A percentile compares a stretch with the other conserved stretches of the same genome.
These are phyloP conservation scores for Leucocoprinus leucothites DNA, from an alignment of 768 basidiomycete genomes.

Conservation along the genomic window DNA sequence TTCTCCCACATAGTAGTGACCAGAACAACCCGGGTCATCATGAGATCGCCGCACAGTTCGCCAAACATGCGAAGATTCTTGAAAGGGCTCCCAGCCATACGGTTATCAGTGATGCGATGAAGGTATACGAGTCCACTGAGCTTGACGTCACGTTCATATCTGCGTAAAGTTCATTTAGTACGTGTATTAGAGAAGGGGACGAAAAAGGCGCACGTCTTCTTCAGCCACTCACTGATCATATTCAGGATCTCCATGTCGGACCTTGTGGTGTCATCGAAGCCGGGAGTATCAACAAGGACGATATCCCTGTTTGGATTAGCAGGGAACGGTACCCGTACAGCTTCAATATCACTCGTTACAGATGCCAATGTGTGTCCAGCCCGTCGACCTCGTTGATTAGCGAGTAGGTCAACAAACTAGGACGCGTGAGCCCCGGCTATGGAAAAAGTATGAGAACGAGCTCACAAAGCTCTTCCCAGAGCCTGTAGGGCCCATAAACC, in stretches of 20 bases:
- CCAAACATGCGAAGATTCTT: constrained; percentile 29
- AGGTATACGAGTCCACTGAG: constrained; percentile 28
- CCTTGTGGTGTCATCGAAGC: constrained; percentile 21
- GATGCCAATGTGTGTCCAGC: background rate
- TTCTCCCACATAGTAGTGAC: constrained; percentile 38
- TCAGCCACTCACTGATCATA: constrained; percentile 23
- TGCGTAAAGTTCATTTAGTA: background rate
- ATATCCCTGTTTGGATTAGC: background rate
- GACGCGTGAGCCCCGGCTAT: no score
- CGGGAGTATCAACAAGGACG: constrained; percentile 1
- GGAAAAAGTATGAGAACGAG: background rate
- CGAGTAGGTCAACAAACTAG: background rate
- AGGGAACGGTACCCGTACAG: background rate
- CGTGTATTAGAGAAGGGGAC: background rate
- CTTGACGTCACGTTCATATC: constrained; percentile 11
- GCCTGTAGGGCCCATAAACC: background rate
- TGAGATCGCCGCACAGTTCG: constrained; percentile 29
- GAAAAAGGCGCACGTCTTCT: constrained; percentile 18
- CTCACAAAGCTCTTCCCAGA: background rate
- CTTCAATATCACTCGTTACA: background rate
- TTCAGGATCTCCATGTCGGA: constrained; percentile 23
- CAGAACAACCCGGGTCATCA: constrained; percentile 26
- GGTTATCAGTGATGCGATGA: constrained; percentile 30
- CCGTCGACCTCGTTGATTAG: background rate
- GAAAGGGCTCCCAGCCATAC: constrained; percentile 24